These are phyloP conservation scores for Metschnikowia aberdeeniae DNA, from an alignment of 805 yeast genomes.

Conservation along the genomic window DNA sequence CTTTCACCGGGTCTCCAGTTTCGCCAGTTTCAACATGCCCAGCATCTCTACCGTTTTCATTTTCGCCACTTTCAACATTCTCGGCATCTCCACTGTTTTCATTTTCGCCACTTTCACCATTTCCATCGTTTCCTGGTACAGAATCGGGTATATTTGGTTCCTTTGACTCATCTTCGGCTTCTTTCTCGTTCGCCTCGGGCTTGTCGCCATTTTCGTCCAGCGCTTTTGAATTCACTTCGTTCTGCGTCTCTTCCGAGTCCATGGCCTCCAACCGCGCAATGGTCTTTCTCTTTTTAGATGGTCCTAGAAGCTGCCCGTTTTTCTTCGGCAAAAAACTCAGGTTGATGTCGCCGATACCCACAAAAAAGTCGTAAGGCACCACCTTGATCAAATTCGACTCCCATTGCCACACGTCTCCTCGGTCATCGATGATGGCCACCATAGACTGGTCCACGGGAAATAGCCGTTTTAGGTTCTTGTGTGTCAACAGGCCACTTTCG, in stretches of 20 bases:
- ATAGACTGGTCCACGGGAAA: constrained; percentile 95
- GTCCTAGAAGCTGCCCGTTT: constrained; percentile 52
- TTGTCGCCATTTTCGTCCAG: not conserved
- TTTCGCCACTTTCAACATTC: not conserved
- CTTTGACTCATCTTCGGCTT: too few species aligned
- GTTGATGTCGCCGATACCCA: constrained; percentile 96
- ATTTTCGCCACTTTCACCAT: not conserved
- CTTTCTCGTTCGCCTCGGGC: too few species aligned
- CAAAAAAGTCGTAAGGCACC: constrained; percentile 92
- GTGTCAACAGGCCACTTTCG: constrained; percentile 89
- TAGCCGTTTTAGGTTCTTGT: constrained; percentile 78
- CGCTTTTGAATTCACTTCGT: not conserved
- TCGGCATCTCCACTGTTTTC: not conserved
- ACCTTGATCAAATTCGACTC: constrained; percentile 86
- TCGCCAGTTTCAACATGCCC: not conserved
- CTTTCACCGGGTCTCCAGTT: not conserved
- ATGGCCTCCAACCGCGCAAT: constrained; percentile 53
- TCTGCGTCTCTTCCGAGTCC: constrained; percentile 16
- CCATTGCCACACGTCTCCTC: constrained; percentile 99
- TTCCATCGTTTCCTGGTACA: too few species aligned
- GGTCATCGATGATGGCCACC: constrained; percentile 94
- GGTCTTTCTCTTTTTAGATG: constrained; percentile 56
- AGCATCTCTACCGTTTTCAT: not conserved
- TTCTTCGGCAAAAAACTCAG: constrained; percentile 87
- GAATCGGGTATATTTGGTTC: too few species aligned